Evolutionary conservation across 768 basidiomycete species (phyloP).

Genomic region (Botryobasidium botryosum): DNA sequence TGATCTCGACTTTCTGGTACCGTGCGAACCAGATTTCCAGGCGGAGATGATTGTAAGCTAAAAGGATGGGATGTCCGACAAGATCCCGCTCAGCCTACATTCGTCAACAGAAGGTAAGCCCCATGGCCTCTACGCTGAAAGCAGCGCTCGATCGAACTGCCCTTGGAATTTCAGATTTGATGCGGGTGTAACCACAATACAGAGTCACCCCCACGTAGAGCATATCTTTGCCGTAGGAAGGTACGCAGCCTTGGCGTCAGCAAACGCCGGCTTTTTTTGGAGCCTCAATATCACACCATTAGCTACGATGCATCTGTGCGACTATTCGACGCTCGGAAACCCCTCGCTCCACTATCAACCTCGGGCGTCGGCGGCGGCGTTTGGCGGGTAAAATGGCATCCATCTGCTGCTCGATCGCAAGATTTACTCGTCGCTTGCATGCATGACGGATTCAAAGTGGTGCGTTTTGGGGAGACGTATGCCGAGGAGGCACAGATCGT

Average conservation of each 20-base stretch:
- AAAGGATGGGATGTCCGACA: conserved; percentile 83
- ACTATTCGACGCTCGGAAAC: conserved; percentile 68
- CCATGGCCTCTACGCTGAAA: too few species aligned
- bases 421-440: conserved; percentile 91
- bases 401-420: conserved; percentile 38
- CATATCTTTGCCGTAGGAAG: conserved; percentile 82
- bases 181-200: conserved; percentile 83
- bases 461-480: conserved; percentile 27
- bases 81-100: conserved; percentile 38
- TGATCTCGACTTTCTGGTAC: neutral
- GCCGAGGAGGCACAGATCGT: conserved; percentile 21
- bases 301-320: conserved; percentile 76
- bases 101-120: conserved; percentile 56
- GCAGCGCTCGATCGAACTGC: neutral
- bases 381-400: conserved; percentile 97
- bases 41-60: conserved; percentile 81
- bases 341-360: conserved; percentile 34
- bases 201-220: conserved; percentile 63
- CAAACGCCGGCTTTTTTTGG: neutral
- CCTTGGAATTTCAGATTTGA: conserved; percentile 43
- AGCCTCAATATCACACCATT: conserved; percentile 2
- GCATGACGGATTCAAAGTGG: conserved; percentile 91
- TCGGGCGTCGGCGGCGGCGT: conserved; percentile 76
- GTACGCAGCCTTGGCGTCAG: conserved; percentile 24
- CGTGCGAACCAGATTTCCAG: conserved; percentile 24